Conservation (phyloP, 73 alveolate species). For the Tetrahymena malaccensis region DNA sequence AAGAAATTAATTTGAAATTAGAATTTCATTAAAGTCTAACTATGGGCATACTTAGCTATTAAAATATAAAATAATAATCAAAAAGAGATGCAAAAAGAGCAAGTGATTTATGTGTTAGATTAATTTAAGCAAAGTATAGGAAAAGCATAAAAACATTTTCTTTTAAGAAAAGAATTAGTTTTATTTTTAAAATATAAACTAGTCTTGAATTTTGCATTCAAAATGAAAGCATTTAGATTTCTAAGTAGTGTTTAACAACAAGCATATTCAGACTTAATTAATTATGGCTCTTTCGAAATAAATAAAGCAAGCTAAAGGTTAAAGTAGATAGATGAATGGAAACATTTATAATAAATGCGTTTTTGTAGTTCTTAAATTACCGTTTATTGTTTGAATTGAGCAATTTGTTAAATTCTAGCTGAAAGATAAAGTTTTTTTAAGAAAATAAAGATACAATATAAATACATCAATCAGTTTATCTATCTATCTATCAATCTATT, state of each 20-base stretch:
- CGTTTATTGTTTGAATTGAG: background rate
- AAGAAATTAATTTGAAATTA: background rate
- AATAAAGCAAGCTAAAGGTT: background rate
- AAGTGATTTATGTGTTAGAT: too few species aligned
- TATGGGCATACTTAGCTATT: background rate
- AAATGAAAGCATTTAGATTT: too few species aligned
- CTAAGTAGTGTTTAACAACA: background rate
- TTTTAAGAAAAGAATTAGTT: background rate
- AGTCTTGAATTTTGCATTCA: background rate
- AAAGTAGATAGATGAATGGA: background rate
- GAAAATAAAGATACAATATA: too few species aligned
- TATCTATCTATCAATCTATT: too few species aligned
- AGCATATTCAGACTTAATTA: background rate
- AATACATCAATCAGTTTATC: too few species aligned
- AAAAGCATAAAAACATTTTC: background rate
- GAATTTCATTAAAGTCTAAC: background rate
- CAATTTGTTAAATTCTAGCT: background rate
- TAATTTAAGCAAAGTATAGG: background rate
- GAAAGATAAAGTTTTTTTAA: too few species aligned
- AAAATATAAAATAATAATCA: background rate
- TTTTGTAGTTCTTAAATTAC: background rate
- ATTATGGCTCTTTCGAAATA: background rate
- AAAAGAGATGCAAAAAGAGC: background rate
- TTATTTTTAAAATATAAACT: too few species aligned
- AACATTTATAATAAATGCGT: background rate